Percentiles rank a stretch among this genome's conserved stretches.
phyloP scores from a whole-genome alignment of 2,329 filamentous ascomycete species.

The Fusarium sp. region DNA sequence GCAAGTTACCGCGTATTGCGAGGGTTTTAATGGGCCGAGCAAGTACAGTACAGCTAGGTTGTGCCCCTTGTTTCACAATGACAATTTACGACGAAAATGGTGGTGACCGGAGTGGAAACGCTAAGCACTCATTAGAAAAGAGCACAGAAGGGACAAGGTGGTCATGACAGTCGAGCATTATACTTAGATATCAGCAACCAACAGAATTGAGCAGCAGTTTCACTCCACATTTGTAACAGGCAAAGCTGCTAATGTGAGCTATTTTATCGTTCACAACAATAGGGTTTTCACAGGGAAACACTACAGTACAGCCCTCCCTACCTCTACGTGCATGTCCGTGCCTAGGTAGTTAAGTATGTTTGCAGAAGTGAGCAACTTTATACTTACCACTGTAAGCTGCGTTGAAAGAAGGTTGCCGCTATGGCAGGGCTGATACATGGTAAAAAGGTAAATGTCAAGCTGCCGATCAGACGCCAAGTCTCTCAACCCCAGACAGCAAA shows the following conservation, averaged over 20 bases:
- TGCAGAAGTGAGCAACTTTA: slow-evolving; percentile 5
- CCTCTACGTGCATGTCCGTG: slow-evolving; percentile 10
- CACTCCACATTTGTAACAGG: slow-evolving; percentile 37
- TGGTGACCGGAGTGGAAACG: slow-evolving; percentile 31
- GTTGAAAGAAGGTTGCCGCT: slow-evolving; percentile 21
- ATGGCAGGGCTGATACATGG: slow-evolving; percentile 31
- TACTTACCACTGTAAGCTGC: neutral
- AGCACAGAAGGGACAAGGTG: slow-evolving; percentile 25
- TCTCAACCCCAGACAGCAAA: neutral
- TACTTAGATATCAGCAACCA: slow-evolving; percentile 33
- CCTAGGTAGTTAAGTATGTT: neutral
- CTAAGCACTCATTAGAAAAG: slow-evolving; percentile 18
- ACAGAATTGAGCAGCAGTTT: slow-evolving; percentile 33
- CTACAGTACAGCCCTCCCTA: neutral
- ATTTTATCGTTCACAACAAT: slow-evolving; percentile 22
- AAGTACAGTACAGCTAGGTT: slow-evolving; percentile 36
- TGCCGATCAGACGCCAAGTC: neutral
- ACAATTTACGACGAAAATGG: slow-evolving; percentile 30
- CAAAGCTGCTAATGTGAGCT: slow-evolving; percentile 36
- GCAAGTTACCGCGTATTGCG: slow-evolving; percentile 42
- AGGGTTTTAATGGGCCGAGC: slow-evolving; percentile 32
- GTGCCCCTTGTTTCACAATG: slow-evolving; percentile 41
- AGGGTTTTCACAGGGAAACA: slow-evolving; percentile 2
- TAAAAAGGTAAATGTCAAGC: neutral
- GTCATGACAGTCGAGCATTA: slow-evolving; percentile 23